These are phyloP conservation scores for Entrophospora sp. DNA, from an alignment of 192 early-diverging fungal species.

Conservation along the genomic window DNA sequence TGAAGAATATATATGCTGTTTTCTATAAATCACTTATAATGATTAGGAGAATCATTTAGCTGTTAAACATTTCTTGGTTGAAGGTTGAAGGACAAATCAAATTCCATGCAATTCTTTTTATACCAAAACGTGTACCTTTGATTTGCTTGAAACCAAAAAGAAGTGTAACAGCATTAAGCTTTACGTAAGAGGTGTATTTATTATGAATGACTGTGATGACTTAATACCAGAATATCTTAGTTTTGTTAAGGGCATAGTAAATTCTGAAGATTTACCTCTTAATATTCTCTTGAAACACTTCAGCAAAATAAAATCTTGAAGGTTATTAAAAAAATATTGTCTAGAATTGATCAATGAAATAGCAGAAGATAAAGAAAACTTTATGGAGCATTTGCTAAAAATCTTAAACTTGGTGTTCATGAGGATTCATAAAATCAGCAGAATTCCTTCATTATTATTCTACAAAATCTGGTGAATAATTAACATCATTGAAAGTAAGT, in stretches of 20 bases:
- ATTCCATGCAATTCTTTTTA: conserved; percentile 96
- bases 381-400: conserved; percentile 98
- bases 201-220: conserved; percentile 99
- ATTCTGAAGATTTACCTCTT: conserved; percentile 99
- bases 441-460: conserved; percentile 96
- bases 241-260: conserved; percentile 99
- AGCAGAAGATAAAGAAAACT: conserved; percentile 97
- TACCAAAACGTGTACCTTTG: conserved; percentile 95
- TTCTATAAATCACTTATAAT: conserved; percentile 99
- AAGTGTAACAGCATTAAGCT: no score
- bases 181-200: no score
- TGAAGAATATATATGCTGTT: conserved; percentile 91
- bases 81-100: conserved; percentile 98
- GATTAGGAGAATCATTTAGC: conserved; percentile 98
- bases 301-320: conserved; percentile 99
- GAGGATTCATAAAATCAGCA: conserved; percentile 95
- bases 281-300: conserved; percentile 97
- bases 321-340: conserved; percentile 98
- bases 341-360: conserved; percentile 97
- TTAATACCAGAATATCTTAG: conserved; percentile 98
- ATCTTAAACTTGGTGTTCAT: conserved; percentile 98
- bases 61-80: conserved; percentile 99
- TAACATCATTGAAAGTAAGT: conserved; percentile 98
- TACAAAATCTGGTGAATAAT: conserved; percentile 96
- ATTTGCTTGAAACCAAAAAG: conserved; percentile 97